These are phyloP conservation scores for Yarrowia hollandica DNA, from an alignment of 805 yeast species.

Conservation along the genomic window DNA sequence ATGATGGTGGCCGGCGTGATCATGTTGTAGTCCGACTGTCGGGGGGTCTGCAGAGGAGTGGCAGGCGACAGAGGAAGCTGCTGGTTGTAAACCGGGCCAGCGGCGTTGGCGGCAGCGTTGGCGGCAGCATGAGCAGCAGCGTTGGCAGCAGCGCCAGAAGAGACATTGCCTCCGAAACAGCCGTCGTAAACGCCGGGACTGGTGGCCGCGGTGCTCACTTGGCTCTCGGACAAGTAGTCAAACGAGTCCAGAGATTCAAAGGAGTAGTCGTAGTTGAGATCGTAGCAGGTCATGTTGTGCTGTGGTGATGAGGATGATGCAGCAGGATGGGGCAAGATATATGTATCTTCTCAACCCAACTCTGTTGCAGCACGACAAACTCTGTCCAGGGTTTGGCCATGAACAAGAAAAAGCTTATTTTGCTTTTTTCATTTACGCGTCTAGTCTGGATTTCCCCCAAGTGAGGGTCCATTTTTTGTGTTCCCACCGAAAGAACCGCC, in stretches of 20 bases:
- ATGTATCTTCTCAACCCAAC: background rate
- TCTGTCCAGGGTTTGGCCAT: background rate
- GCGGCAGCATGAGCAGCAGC: too few species aligned
- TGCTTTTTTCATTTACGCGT: background rate
- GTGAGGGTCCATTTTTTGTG: too few species aligned
- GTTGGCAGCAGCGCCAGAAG: background rate
- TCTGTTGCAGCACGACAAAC: background rate
- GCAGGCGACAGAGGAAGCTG: background rate
- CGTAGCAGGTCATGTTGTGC: constrained; percentile 13
- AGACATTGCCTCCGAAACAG: background rate
- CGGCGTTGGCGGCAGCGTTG: too few species aligned
- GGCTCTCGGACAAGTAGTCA: constrained; percentile 10
- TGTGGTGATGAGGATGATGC: background rate
- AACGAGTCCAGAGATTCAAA: constrained; percentile 27
- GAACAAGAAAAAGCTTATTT: background rate
- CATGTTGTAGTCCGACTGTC: background rate
- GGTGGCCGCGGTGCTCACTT: constrained; percentile 19
- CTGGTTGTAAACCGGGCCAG: too few species aligned
- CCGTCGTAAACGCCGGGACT: background rate
- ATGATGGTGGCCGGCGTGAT: constrained; percentile 15
- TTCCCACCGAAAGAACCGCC: too few species aligned
- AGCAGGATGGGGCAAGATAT: background rate
- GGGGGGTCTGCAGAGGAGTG: constrained; percentile 3
- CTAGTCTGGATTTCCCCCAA: too few species aligned
- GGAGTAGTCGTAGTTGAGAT: constrained; percentile 22